These are phyloP conservation scores for Tylopilus orsonianus DNA, from an alignment of 1,284 basidiomycete species.

Conservation along the genomic window DNA sequence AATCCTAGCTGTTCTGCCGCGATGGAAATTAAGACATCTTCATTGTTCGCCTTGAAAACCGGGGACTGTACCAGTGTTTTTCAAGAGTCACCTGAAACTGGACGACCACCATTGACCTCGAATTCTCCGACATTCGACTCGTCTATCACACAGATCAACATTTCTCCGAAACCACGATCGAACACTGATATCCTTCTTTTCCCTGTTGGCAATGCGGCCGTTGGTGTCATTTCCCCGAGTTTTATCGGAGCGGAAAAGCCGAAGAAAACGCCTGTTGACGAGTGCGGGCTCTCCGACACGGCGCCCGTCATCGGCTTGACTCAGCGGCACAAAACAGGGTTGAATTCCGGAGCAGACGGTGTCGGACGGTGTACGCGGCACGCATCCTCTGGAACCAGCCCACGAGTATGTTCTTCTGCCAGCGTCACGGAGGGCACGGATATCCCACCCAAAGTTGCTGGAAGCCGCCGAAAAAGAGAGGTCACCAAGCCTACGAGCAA, in stretches of 20 bases:
- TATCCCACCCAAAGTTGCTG: slow-evolving; percentile 17
- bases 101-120: not conserved
- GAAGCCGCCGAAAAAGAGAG: slow-evolving; percentile 34
- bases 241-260: not conserved
- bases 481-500: slow-evolving; percentile 2
- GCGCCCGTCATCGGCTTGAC: not conserved
- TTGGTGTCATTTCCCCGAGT: not conserved
- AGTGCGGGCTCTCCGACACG: not conserved
- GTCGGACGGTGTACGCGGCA: not conserved
- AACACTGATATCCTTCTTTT: slow-evolving; percentile 3
- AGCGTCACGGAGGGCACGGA: slow-evolving; percentile 4
- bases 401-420: not conserved
- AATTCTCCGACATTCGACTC: slow-evolving; percentile 12
- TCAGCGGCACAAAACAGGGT: not conserved
- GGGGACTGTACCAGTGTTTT: not conserved
- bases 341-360: not conserved
- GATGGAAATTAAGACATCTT: not conserved
- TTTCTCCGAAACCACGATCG: slow-evolving; percentile 8
- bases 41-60: not conserved
- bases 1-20: not conserved
- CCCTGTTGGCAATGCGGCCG: not conserved
- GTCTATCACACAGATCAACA: slow-evolving; percentile 18
- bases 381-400: not conserved
- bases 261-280: not conserved
- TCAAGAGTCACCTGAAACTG: not conserved